Base-by-base conservation (phyloP, 495 filamentous ascomycete species). In the Venustampulla echinocandica region DNA sequence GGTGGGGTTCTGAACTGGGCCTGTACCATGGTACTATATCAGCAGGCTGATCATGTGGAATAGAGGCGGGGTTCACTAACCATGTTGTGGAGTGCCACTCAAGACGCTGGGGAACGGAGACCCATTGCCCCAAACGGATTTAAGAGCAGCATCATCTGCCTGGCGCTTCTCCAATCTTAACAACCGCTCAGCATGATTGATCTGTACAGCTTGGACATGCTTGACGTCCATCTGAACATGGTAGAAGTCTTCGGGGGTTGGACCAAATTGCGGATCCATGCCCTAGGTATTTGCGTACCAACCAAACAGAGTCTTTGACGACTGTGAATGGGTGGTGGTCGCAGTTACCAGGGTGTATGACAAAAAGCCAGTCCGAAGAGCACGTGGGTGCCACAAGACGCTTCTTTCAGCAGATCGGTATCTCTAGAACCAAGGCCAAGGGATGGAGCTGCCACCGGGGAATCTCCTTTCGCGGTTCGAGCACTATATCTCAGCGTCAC, bases 151-250 rank as follows among this genome's bases (percentile, higher is more conserved):
- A 70, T 95, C 87, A 44, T 75, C 73, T 45, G 88, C 86, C 48
- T 87, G 84, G 45, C 82, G 80, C 50, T 85, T 82, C 64, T 96
- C 89, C 44, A 96, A 68, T 39, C 82, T 69, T 19, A 79, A 67
- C 49, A 96, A 69, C 43, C 89, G 74, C 54, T 94, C 87, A n/a
- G 77, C 71, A 65, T 94, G 87, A 53, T 85, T 80, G 54, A 74
- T 74, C 61, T 94, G 87, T 39, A 83, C 70, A 49, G 79, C 69
- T 52, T 90, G 84, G 32, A 95, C 69, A 57, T 85, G 82, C 64
- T 81, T 87, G 68, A 96, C 72, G 55, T 94, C 87, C 69, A 86
- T 84, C 60, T 90, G 82, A 48, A 95, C 73, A 67, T 82, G 81
- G 76, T 86, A 90, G 47, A 90, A 70, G 64, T 94, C 88, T 70